phyloP scores from a whole-genome alignment of 2,329 filamentous ascomycete genomes.

The Calonectria ilicicola region DNA sequence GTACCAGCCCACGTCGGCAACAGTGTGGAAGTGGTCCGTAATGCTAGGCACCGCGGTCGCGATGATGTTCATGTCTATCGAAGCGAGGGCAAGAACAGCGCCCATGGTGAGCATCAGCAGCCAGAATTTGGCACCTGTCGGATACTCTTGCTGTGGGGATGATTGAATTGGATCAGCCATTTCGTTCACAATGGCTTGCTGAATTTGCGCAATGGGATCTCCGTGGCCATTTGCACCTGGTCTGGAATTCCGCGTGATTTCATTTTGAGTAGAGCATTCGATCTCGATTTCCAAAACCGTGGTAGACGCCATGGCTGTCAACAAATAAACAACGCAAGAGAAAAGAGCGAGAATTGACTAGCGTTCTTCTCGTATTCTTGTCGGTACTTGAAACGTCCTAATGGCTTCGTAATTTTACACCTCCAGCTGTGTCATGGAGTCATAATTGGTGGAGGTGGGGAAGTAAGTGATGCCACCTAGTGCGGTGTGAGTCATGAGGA shows the following conservation, averaged over 20 bases:
- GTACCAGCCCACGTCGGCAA: conserved; percentile 41
- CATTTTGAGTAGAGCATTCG: not conserved
- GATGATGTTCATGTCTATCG: conserved; percentile 40
- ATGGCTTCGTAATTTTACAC: too few relatives aligned
- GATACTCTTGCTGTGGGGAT: not conserved
- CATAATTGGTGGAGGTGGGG: too few relatives aligned
- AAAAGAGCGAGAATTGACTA: too few relatives aligned
- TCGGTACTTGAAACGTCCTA: too few relatives aligned
- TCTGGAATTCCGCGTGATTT: not conserved
- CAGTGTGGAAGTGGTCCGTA: conserved; percentile 41
- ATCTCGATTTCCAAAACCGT: not conserved
- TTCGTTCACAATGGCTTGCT: rapidly evolving
- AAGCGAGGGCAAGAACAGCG: conserved; percentile 23
- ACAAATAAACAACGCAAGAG: too few relatives aligned
- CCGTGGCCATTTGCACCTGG: not conserved
- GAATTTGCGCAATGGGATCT: not conserved
- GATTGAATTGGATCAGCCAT: rapidly evolving
- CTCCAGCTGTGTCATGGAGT: too few relatives aligned
- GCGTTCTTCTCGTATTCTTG: too few relatives aligned
- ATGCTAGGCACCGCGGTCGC: conserved; percentile 41
- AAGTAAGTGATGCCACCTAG: too few relatives aligned
- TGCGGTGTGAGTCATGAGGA: too few relatives aligned
- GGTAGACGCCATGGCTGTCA: not conserved
- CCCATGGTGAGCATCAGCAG: conserved; percentile 15
- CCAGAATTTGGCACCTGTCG: conserved; percentile 12